phyloP scores from a whole-genome alignment of 2,329 filamentous ascomycete species.

The Penicillium sp. region DNA sequence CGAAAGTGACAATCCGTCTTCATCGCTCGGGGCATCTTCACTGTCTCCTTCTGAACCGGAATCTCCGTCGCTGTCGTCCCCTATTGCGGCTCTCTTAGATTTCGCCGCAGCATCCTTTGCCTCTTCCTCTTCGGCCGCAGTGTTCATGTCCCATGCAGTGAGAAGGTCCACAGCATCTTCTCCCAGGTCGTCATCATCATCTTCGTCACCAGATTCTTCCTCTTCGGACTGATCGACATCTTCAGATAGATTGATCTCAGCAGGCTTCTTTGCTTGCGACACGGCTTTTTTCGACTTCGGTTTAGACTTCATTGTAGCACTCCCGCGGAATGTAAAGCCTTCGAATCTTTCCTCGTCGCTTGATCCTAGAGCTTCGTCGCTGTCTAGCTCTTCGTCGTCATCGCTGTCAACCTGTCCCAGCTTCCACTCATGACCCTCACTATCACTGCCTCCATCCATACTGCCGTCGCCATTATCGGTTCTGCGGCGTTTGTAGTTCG shows the following conservation, averaged over 20 bases:
- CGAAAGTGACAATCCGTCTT: constrained; percentile 34
- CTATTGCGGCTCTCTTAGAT: constrained; percentile 28
- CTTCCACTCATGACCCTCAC: constrained; percentile 80
- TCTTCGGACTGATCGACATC: constrained; percentile 48
- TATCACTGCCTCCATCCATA: constrained; percentile 74
- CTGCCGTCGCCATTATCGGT: constrained; percentile 46
- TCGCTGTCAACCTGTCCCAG: constrained; percentile 68
- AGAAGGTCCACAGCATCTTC: constrained; percentile 63
- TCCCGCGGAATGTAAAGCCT: constrained; percentile 67
- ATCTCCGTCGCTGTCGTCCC: constrained; percentile 37
- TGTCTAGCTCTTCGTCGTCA: constrained; percentile 67
- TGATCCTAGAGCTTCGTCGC: constrained; percentile 80
- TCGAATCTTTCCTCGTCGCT: constrained; percentile 85
- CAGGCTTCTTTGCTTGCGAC: constrained; percentile 27
- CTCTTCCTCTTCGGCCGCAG: constrained; percentile 43
- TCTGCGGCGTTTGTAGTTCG: constrained; percentile 46
- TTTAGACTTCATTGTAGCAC: constrained; percentile 45
- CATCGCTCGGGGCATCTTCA: constrained; percentile 44
- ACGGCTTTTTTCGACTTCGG: constrained; percentile 29
- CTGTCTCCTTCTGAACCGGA: constrained; percentile 47
- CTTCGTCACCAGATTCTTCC: constrained; percentile 40
- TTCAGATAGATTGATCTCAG: constrained; percentile 52
- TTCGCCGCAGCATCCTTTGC: constrained; percentile 31
- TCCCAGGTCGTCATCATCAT: constrained; percentile 61
- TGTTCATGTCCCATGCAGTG: constrained; percentile 58